Percentiles rank a stretch among this genome's conserved stretches.
phyloP scores from a whole-genome alignment of 495 filamentous ascomycete species.

The Xylaria telfairii region DNA sequence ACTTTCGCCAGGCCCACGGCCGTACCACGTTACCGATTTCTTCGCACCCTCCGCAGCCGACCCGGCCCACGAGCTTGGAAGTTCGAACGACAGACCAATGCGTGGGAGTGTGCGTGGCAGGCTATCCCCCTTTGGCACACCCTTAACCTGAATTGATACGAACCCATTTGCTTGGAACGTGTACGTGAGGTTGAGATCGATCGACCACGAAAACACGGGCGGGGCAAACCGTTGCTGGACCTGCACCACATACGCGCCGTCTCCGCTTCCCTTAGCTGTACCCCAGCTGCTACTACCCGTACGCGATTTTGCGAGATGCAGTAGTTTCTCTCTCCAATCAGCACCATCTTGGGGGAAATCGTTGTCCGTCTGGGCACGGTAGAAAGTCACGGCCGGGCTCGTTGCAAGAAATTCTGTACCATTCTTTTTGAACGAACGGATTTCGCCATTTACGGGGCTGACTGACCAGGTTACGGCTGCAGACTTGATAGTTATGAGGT shows the following conservation, averaged over 20 bases:
- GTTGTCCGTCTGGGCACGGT: conserved; percentile 64
- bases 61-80: conserved; percentile 44
- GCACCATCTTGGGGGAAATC: conserved; percentile 53
- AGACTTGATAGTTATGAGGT: conserved; percentile 33
- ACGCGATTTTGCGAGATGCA: conserved; percentile 41
- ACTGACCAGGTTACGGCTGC: conserved; percentile 28
- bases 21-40: conserved; percentile 58
- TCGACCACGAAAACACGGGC: conserved; percentile 63
- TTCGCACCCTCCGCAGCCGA: conserved; percentile 30
- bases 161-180: conserved; percentile 50
- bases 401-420: conserved; percentile 29
- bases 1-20: conserved; percentile 67
- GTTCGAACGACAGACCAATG: conserved; percentile 57
- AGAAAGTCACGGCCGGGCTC: conserved; percentile 42
- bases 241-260: conserved; percentile 38
- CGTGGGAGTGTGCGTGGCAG: conserved; percentile 61
- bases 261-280: conserved; percentile 17
- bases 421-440: conserved; percentile 33
- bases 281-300: conserved; percentile 44
- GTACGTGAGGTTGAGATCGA: conserved; percentile 55
- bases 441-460: conserved; percentile 29
- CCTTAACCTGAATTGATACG: conserved; percentile 49
- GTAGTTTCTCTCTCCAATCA: conserved; percentile 46
- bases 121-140: conserved; percentile 48
- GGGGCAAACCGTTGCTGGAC: conserved; percentile 56